Evolutionary conservation across 2,329 filamentous ascomycete species (phyloP).

Genomic region (Claviceps digitariae): DNA sequence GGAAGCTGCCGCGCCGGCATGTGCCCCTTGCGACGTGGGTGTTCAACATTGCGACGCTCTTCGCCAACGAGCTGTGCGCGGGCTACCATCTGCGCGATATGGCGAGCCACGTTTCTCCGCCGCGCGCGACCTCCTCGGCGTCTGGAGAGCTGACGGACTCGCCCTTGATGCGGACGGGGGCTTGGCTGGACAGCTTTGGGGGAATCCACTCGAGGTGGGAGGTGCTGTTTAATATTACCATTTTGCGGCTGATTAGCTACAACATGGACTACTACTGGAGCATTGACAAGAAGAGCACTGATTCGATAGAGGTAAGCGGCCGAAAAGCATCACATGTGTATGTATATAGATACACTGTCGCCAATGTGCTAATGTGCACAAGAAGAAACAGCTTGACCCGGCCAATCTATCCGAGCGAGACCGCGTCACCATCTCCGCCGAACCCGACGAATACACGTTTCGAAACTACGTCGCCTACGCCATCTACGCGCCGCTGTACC

Average conservation of each 20-base stretch:
- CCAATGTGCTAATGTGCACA: conserved; percentile 47
- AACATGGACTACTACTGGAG: conserved; percentile 97
- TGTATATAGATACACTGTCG: not conserved
- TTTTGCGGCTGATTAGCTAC: conserved; percentile 87
- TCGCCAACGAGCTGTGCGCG: conserved; percentile 72
- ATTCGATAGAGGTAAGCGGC: conserved; percentile 62
- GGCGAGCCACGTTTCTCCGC: conserved; percentile 34
- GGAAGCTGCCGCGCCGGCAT: conserved; percentile 51
- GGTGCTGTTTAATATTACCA: conserved; percentile 93
- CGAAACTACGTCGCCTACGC: conserved; percentile 81
- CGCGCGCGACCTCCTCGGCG: not conserved
- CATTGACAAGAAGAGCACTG: conserved; percentile 46
- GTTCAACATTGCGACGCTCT: conserved; percentile 76
- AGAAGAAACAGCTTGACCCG: conserved; percentile 97
- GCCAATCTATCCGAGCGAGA: conserved; percentile 78
- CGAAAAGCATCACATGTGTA: not conserved
- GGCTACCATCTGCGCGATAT: conserved; percentile 64
- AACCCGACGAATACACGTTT: conserved; percentile 57
- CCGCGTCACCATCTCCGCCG: conserved; percentile 64
- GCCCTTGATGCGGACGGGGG: conserved; percentile 45
- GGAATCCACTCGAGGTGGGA: conserved; percentile 89
- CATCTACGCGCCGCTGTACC: conserved; percentile 84
- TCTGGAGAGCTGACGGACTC: conserved; percentile 18
- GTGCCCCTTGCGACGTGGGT: conserved; percentile 71
- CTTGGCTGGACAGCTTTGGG: conserved; percentile 62